Base-by-base conservation (phyloP, 441 rosid species). In the Geranium incanum region DNA sequence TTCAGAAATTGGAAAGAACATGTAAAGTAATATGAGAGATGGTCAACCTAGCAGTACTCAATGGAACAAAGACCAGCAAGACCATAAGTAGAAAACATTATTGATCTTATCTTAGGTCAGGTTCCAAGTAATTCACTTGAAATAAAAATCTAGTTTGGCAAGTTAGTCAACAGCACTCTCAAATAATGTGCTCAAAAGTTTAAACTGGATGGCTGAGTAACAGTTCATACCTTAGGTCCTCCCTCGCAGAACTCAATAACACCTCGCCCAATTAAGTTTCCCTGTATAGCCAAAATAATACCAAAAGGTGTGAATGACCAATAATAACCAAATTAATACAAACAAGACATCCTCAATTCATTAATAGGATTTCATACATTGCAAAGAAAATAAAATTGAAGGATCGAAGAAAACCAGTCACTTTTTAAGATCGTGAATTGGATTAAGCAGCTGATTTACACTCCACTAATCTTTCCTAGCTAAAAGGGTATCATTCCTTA, bases 251-350 rank as follows among this genome's bases (percentile, higher is more conserved):
- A 86, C 84, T 94, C 88, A 37, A 92, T 41, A 69, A 94, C 87
- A n/a, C 91, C 97, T 64, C 94, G 90, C 33, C 84, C 97, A 39
- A 94, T 89, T 72, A 94, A 77, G 78, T 87, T 92, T 12, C 99
- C 97, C 97, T 94, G 91, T 78, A 74, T 52, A 70, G 52, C 70
- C 45, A 80, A 70, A 66, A 18, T 68, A 57, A 7, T 39, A 15
- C 57, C 50, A 66, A 68, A 3, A 59, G 48, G 71, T 59, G 66
- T 36, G 0, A n/a, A 7, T 38, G 41, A 21, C 62, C 43, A 66
- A 18, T 18, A 63, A 19, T 48, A 36, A 11, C 7, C 18, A 55
- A 70, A 11, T 57, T 28, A 16, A 62, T 8, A 68, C 45, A 15
- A 0, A 13, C 6, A 21, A 48, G 21, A 16, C 41, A 36, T 18